Base-by-base conservation (phyloP, 208 protist genomes). In the Acanthamoeba culbertsoni region DNA sequence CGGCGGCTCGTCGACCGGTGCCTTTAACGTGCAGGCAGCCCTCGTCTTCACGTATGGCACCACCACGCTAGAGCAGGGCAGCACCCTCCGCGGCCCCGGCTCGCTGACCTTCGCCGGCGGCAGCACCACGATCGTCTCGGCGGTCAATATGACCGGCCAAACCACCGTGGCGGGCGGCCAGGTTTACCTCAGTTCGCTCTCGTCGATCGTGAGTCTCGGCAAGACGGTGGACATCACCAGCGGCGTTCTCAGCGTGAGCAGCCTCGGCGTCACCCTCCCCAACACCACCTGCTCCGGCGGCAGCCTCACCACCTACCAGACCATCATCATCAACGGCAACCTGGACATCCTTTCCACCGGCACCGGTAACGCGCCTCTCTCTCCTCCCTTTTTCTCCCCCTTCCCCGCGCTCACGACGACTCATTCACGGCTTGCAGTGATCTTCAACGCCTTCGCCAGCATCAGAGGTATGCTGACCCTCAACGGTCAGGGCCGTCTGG, bases 171-270 rank as follows among this genome's bases (percentile, higher is more conserved):
- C 31, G 10, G 82, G 82, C 51, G 82, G 82, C 51, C 82, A 90
- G 82, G 82, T 68, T n/a, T 68, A 40, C 20, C 82, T 90, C 10
- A 68, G 26, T 33, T 65, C 45, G 33, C 37, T 90, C 23, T 43
- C 82, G 20, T 35, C 48, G 12, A 43, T 90, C 40, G 12, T 33
- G 48, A 63, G 82, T 31, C 82, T 90, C 40, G 84, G 84, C 16
- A 71, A 3, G 53, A 45, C 26, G 14, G 37, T 91, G 8, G 46
- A 16, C 16, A 71, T 91, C 84, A 37, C 28, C 42, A 14, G 37
- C 16, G 84, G 84, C 40, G 14, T 73, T 20, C 84, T 91, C 23
- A 73, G 53, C 84, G 45, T 71, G 53, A 91, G 59, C 84, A 71
- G 53, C 33, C 42, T 91, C n/a, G 84, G 84, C 26, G 55, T 91